Evolutionary conservation across 768 basidiomycete species (phyloP).

Genomic region (Boletus rex-veris): DNA sequence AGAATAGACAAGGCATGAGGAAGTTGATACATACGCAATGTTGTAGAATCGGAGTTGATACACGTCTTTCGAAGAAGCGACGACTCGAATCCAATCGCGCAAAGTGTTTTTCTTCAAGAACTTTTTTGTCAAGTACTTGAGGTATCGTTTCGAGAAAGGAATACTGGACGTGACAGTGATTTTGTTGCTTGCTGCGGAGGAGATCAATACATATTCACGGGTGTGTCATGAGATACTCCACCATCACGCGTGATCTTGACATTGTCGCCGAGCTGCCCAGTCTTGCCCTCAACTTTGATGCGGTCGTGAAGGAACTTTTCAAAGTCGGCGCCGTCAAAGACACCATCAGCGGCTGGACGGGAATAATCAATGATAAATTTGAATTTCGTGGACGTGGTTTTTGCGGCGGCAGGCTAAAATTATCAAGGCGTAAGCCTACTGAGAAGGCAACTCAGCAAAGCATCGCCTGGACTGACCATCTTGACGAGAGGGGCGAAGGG

Average conservation of each 20-base stretch:
- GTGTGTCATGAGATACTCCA: constrained; percentile 32
- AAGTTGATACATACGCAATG: constrained; percentile 59
- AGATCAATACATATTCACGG: constrained; percentile 1
- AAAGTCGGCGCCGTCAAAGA: constrained; percentile 62
- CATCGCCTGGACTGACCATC: constrained; percentile 75
- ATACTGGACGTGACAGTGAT: constrained; percentile 83
- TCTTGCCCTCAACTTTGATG: constrained; percentile 90
- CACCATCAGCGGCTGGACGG: constrained; percentile 64
- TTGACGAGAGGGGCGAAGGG: constrained; percentile 28
- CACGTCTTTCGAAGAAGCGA: constrained; percentile 88
- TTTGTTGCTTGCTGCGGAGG: constrained; percentile 62
- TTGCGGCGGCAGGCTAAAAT: constrained; percentile 53
- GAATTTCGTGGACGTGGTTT: constrained; percentile 54
- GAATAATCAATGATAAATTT: constrained; percentile 88
- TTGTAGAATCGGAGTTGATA: constrained; percentile 97
- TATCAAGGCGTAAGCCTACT: constrained; percentile 72
- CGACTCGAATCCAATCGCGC: constrained; percentile 97
- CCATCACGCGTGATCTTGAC: constrained; percentile 87
- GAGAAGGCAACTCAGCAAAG: constrained; percentile 92
- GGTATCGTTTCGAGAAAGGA: constrained; percentile 94
- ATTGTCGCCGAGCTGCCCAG: constrained; percentile 86
- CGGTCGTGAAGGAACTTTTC: constrained; percentile 93
- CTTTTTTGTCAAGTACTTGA: constrained; percentile 99
- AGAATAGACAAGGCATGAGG: not conserved
- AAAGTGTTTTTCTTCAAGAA: constrained; percentile 97